Conservation (phyloP, 257 asterid species). For the Solanum bukasovii region DNA sequence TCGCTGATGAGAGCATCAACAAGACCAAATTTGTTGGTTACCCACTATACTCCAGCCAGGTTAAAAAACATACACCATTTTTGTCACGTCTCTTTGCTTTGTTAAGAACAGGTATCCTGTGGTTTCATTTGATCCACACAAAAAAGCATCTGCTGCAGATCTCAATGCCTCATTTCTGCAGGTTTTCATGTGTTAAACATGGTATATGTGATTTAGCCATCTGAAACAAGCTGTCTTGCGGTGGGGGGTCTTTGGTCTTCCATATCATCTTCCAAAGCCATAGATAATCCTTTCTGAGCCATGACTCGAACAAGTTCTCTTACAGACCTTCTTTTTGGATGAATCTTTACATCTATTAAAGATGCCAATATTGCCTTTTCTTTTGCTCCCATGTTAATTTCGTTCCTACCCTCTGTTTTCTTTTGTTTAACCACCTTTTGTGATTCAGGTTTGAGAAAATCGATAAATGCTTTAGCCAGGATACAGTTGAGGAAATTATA, state of each 20-base stretch:
- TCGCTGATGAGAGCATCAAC: neutral
- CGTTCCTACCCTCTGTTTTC: neutral
- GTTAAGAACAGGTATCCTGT: neutral
- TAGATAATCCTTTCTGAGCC: neutral
- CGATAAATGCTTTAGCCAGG: slow-evolving; percentile 59
- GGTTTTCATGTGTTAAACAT: neutral
- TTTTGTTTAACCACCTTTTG: neutral
- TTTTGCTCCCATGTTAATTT: neutral
- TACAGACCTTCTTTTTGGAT: neutral
- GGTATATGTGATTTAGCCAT: neutral
- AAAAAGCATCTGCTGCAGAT: neutral
- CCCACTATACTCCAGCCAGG: neutral
- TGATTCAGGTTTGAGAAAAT: slow-evolving; percentile 59
- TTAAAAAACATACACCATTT: neutral
- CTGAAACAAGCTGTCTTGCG: neutral
- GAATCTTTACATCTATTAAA: neutral
- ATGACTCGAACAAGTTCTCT: neutral
- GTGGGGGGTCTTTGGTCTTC: neutral
- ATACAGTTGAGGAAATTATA: slow-evolving; percentile 82
- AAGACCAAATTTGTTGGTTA: neutral
- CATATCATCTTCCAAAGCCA: neutral
- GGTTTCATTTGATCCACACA: neutral
- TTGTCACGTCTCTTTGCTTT: neutral
- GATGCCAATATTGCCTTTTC: neutral
- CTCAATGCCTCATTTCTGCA: neutral